A percentile compares a stretch with the other conserved stretches of the same genome.
phyloP scores from a whole-genome alignment of 106 monocot genomes.

The Dendrobium catenatum region DNA sequence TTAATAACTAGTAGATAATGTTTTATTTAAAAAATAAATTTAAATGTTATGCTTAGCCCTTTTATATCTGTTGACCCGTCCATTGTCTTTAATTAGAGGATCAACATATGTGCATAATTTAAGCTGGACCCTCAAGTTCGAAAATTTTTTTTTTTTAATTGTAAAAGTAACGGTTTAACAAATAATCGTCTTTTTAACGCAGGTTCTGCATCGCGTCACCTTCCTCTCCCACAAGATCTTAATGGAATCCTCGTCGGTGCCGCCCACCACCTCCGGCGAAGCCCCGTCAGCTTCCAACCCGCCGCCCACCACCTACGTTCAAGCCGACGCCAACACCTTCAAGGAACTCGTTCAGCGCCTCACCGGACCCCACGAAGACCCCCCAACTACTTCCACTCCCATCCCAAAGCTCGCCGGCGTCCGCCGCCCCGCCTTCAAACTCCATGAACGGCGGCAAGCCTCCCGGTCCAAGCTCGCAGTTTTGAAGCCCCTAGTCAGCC shows the following conservation, averaged over 20 bases:
- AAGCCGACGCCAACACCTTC: slow-evolving; percentile 7
- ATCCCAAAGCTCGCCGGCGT: not conserved
- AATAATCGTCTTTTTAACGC: too few species aligned
- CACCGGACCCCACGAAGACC: slow-evolving; percentile 14
- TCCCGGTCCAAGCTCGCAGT: slow-evolving; percentile 17
- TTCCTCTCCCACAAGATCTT: not conserved
- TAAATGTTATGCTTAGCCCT: too few species aligned
- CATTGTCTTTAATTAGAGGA: too few species aligned
- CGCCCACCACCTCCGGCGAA: not conserved
- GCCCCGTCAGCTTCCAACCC: not conserved
- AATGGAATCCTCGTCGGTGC: not conserved
- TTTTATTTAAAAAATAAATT: too few species aligned
- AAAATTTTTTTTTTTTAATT: too few species aligned
- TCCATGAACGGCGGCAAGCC: slow-evolving; percentile 27
- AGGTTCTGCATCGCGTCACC: too few species aligned
- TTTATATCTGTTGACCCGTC: too few species aligned
- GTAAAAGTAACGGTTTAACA: too few species aligned
- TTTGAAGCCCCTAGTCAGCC: slow-evolving; percentile 11
- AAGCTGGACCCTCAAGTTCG: too few species aligned
- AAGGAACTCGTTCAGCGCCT: slow-evolving; percentile 19
- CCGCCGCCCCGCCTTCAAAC: slow-evolving; percentile 21
- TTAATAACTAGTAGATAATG: too few species aligned
- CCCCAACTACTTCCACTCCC: not conserved
- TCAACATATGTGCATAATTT: too few species aligned
- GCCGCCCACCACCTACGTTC: slow-evolving; percentile 5